Conservation (phyloP, 345 rosid species). For the Hevea brasiliensis region DNA sequence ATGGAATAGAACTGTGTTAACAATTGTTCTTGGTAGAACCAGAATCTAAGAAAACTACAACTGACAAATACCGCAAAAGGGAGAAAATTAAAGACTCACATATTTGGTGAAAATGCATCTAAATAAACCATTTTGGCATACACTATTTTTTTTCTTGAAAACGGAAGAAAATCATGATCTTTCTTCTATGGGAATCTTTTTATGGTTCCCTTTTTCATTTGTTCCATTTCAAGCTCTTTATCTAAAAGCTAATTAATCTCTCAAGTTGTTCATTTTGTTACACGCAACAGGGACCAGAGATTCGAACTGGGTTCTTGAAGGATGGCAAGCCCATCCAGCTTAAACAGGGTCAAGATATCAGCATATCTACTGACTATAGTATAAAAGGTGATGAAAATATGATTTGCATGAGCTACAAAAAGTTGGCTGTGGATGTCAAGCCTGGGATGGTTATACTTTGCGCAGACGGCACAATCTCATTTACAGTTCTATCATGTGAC, state of each 20-base stretch:
- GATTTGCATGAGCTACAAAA: slow-evolving; percentile 94
- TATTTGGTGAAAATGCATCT: neutral
- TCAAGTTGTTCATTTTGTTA: neutral
- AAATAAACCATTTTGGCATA: neutral
- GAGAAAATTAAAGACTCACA: neutral
- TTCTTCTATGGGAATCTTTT: neutral
- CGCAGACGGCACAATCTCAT: slow-evolving; percentile 92
- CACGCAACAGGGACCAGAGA: slow-evolving; percentile 26
- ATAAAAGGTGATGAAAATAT: slow-evolving; percentile 69
- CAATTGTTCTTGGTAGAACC: no score
- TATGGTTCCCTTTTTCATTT: neutral
- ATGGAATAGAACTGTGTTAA: no score
- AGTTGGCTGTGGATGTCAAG: slow-evolving; percentile 75
- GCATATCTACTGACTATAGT: slow-evolving; percentile 72
- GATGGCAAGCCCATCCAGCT: slow-evolving; percentile 30
- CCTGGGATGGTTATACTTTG: slow-evolving; percentile 93
- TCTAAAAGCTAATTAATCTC: neutral
- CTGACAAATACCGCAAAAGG: neutral
- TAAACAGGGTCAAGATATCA: slow-evolving; percentile 68
- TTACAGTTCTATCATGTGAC: slow-evolving; percentile 78
- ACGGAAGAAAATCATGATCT: neutral
- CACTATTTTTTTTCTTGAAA: neutral
- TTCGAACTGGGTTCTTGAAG: slow-evolving; percentile 32
- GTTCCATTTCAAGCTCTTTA: neutral
- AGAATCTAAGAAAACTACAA: neutral